phyloP scores from a whole-genome alignment of 345 rosid genomes.

The Linum trigynum region DNA sequence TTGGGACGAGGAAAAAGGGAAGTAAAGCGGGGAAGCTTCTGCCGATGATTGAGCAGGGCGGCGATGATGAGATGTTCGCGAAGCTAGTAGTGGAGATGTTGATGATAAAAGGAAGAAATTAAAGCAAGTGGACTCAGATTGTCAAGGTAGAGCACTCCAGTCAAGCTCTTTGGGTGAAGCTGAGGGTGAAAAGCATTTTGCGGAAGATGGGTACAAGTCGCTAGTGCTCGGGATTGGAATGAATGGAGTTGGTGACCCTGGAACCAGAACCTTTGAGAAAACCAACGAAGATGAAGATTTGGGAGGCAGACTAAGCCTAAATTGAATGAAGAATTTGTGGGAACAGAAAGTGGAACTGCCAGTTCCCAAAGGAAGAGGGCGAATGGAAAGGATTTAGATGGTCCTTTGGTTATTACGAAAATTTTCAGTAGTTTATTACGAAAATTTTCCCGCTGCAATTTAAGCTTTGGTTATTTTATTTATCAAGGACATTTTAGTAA shows the following conservation, averaged over 20 bases:
- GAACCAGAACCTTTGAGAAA: background rate
- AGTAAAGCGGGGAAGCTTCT: slow-evolving; percentile 13
- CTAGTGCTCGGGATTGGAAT: background rate
- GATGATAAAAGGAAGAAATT: background rate
- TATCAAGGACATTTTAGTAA: too few species aligned
- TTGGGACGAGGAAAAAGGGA: background rate
- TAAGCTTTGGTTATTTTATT: too few species aligned
- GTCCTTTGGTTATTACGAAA: too few species aligned
- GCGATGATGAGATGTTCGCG: background rate
- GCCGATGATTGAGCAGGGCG: slow-evolving; percentile 16
- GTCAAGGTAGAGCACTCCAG: background rate
- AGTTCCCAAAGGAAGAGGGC: background rate
- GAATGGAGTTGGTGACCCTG: background rate
- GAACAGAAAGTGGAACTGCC: background rate
- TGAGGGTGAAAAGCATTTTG: background rate
- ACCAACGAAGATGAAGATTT: background rate
- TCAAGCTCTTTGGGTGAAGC: background rate
- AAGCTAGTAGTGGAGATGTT: background rate
- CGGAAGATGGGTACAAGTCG: background rate
- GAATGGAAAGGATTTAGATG: background rate
- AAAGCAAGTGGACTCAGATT: background rate
- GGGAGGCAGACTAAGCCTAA: background rate
- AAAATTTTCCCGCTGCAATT: too few species aligned
- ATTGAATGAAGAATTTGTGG: background rate
- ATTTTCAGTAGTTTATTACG: too few species aligned